Conservation (phyloP, 306 rosid species). For the Prunus fruticosa region DNA sequence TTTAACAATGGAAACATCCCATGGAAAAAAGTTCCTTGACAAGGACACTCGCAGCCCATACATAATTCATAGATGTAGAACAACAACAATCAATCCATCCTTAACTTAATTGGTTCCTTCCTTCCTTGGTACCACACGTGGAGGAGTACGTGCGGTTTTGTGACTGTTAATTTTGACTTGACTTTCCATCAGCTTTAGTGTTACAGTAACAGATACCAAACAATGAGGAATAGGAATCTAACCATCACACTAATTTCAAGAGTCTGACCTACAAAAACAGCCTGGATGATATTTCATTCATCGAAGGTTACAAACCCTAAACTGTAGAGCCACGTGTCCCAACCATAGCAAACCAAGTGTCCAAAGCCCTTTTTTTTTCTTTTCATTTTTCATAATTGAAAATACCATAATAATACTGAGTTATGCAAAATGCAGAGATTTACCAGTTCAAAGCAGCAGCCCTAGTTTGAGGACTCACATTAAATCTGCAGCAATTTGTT, state of each 20-base stretch:
- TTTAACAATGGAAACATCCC: neutral
- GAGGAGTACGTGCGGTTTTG: neutral
- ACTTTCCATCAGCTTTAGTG: neutral
- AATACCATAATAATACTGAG: neutral
- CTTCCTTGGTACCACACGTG: neutral
- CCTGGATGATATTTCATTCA: neutral
- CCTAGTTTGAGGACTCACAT: neutral
- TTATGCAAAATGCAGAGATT: neutral
- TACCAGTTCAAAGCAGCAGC: no score
- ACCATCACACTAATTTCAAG: neutral
- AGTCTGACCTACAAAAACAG: neutral
- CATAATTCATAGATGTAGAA: neutral
- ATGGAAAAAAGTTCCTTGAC: neutral
- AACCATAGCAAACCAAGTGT: neutral
- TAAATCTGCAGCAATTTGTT: neutral
- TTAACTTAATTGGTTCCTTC: no score
- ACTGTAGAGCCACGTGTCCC: neutral
- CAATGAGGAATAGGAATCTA: neutral
- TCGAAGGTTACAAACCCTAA: neutral
- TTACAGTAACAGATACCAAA: neutral
- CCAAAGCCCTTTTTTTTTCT: neutral
- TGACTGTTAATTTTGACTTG: neutral
- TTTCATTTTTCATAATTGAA: neutral
- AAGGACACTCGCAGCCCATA: neutral
- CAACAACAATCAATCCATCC: neutral